Base-by-base conservation (phyloP, 2,329 filamentous ascomycete genomes). In the Ilyonectria sp. region DNA sequence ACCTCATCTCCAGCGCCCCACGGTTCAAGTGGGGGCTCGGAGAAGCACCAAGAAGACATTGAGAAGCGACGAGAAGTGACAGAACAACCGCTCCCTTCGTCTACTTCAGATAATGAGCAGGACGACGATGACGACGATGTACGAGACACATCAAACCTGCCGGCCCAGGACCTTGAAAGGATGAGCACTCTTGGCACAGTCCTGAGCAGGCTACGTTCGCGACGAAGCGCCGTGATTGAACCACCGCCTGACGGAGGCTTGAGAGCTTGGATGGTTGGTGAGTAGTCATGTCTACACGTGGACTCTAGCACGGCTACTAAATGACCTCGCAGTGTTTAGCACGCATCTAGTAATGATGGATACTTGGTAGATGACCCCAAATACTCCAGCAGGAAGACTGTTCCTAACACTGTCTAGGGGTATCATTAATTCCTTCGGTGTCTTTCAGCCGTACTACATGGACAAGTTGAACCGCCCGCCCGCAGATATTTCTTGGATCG, bases 371-470 rank as follows among this genome's bases (percentile, higher is more conserved):
- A 76, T 55, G 37, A 4, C 23, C 37, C 29, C 8, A 44, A 49
- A 49, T 15, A 4, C 8, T 43, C 9, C 23, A 21, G 40, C 2
- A 6, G 17, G 37, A 23, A 23, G 15, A 19, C 23, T 31, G n/a
- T 17, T 11, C 17, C 60, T 64, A 44, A 64, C 49, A 8, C 29
- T 29, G 11, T 21, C 21, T 56, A 81, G 81, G 86, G 87, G 86
- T 33, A 82, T 86, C 65, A 83, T 87, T 73, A 86, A 85, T 76
- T 87, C 86, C 4, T 89, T 88, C 65, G 86, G 86, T 43, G 79
- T 84, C 4, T 89, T 87, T 71, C 85, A 89, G 67, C 77, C 83
- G 1, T 87, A 88, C 79, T 89, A 88, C 76, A 80, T 77, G 15
- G 74, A 77, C 10, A 43, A 62, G 23, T 33, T 71, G 8, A 29